Base-by-base conservation (phyloP, 2,329 filamentous ascomycete genomes). In the Blumeria graminis region DNA sequence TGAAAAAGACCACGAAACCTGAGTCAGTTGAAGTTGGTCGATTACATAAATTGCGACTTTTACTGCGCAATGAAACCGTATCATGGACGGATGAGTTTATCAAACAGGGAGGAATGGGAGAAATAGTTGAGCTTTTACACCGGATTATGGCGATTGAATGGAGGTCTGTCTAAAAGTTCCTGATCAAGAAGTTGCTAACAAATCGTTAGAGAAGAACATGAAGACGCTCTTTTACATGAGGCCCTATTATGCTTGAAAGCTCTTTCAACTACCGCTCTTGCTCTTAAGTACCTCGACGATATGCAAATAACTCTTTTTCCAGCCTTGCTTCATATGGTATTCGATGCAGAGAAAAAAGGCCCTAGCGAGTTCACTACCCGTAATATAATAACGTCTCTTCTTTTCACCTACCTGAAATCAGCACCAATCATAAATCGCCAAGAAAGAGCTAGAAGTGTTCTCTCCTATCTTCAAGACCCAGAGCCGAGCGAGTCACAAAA, bases 121-220 rank as follows among this genome's bases (percentile, higher is more conserved):
- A 95, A 68, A 85, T 96, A 60, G 84, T 95, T 38, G 80, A 78
- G 41, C 71, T 96, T 56, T 73, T 96, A 52, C 83, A 94, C 68
- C 80, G 90, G n/a, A 94, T 90, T 63, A 88, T 95, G 77, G 84
- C 84, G 55, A 82, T 98, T 36, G 92, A 96, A 68, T 98, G 92
- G 90, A 86, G 89, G 84, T 88, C 70, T 68, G 80, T 70, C 14
- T 3, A 6, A 53, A n/a, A 3, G 41, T 33, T 3, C 6, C 36
- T 8, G 18, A 53, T 6, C 36, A 46, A 46, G 41, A 54, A 85
- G 69, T 68, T 3, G 35, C 59, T 59, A 59, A 62, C 56, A 59
- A 53, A 50, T 4, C 64, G 58, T 66, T 60, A 88, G 86, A 65
- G 92, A 95, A 73, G 92, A 96, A 64, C 90, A 96, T 64, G 92